A percentile compares a stretch with the other conserved stretches of the same genome.
Conservation (phyloP, 148 eudicot genomes). For the Amaranthus cruentus region DNA sequence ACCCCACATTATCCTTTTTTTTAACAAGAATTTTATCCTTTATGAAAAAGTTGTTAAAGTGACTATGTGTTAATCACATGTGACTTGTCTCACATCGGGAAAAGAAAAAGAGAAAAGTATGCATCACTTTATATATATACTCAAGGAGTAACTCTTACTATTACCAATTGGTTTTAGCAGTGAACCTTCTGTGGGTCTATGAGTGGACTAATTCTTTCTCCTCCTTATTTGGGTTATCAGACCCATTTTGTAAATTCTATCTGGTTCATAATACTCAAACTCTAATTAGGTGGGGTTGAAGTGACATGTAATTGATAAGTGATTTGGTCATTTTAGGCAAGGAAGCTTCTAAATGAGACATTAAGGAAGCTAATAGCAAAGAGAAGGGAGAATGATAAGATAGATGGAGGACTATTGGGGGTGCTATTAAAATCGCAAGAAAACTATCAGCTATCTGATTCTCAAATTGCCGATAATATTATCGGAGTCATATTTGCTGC, state of each 20-base stretch:
- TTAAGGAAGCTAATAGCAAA: conserved; percentile 47
- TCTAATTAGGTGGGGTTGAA: conserved; percentile 1
- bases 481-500: conserved; percentile 88
- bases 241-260: too few relatives aligned
- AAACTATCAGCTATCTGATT: conserved; percentile 29
- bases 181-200: neutral
- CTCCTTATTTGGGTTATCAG: conserved; percentile 7
- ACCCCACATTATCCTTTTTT: conserved; percentile 9
- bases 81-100: neutral
- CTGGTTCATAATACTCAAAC: neutral
- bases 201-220: conserved; percentile 17
- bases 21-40: neutral
- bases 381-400: conserved; percentile 34
- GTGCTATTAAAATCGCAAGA: conserved; percentile 29
- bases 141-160: too few relatives aligned
- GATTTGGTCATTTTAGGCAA: conserved; percentile 39
- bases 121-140: too few relatives aligned
- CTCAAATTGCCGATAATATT: conserved; percentile 70
- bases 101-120: neutral
- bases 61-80: too few relatives aligned
- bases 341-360: conserved; percentile 54
- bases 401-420: conserved; percentile 52
- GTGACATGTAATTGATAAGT: conserved; percentile 6
- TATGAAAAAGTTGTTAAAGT: neutral
- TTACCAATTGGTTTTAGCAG: too few relatives aligned